A percentile compares a stretch with the other conserved stretches of the same genome.
Conservation (phyloP, 768 basidiomycete genomes). For the Xerocomus brunneocitrinus region DNA sequence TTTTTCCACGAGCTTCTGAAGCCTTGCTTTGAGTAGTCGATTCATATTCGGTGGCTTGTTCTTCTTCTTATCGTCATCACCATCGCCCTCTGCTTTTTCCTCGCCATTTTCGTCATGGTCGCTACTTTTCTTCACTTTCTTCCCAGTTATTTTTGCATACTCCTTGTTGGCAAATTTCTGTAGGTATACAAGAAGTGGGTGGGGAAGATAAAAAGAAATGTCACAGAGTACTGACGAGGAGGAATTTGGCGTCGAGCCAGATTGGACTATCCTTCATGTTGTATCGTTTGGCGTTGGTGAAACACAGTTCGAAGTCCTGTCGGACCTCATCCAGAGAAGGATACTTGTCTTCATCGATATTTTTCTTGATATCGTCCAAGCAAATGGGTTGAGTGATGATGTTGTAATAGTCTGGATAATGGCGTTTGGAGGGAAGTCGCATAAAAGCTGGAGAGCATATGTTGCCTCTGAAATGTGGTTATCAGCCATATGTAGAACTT, state of each 20-base stretch:
- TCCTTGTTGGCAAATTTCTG: conserved; percentile 49
- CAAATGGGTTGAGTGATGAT: conserved; percentile 80
- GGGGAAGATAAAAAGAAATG: background rate
- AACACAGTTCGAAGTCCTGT: conserved; percentile 71
- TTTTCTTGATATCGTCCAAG: conserved; percentile 83
- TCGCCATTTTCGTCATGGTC: conserved; percentile 38
- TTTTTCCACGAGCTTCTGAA: conserved; percentile 71
- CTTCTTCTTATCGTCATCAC: conserved; percentile 42
- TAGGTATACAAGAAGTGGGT: conserved; percentile 1
- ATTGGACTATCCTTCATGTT: conserved; percentile 78
- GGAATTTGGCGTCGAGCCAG: conserved; percentile 75
- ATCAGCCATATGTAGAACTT: conserved; percentile 28
- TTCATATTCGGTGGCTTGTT: conserved; percentile 59
- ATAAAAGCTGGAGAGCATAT: conserved; percentile 61
- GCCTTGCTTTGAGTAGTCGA: conserved; percentile 59
- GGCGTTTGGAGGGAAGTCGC: conserved; percentile 63
- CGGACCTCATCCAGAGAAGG: conserved; percentile 60
- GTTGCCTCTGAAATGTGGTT: conserved; percentile 50
- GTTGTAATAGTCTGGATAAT: conserved; percentile 83
- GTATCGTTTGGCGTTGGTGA: conserved; percentile 77
- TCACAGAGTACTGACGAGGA: conserved; percentile 52
- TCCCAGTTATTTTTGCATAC: conserved; percentile 43
- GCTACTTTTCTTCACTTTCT: conserved; percentile 35
- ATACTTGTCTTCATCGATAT: conserved; percentile 59
- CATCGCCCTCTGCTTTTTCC: conserved; percentile 40